These are phyloP conservation scores for Eucalyptus pauciflora DNA, from an alignment of 345 rosid species.

Conservation along the genomic window DNA sequence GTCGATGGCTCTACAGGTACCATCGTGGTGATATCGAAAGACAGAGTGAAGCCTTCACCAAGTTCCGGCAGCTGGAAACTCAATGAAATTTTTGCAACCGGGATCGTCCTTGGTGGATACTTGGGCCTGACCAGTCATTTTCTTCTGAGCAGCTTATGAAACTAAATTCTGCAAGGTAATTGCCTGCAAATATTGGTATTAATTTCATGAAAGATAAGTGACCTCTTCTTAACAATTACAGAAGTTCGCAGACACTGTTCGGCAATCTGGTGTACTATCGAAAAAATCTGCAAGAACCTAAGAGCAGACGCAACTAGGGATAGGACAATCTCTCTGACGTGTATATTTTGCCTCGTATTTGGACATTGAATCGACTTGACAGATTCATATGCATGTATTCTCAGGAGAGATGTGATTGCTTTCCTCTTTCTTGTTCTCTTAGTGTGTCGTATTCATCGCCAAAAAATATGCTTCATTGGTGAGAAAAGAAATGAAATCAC, in stretches of 20 bases:
- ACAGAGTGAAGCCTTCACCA: background rate
- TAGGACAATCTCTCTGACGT: background rate
- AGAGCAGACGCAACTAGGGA: background rate
- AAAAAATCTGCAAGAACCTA: background rate
- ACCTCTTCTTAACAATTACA: background rate
- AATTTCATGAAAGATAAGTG: background rate
- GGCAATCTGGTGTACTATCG: fast-evolving
- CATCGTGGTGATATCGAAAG: background rate
- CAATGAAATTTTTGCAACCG: background rate
- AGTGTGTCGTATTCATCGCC: background rate
- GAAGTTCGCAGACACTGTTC: background rate
- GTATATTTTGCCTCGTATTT: background rate
- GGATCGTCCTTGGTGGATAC: background rate
- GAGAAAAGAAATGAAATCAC: background rate
- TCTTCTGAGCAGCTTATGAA: background rate
- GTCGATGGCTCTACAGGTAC: background rate
- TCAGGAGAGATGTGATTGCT: background rate
- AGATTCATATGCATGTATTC: background rate
- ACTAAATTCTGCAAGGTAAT: too few species aligned
- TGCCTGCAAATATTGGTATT: background rate
- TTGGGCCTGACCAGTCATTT: background rate
- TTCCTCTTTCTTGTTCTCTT: background rate
- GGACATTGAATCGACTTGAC: background rate
- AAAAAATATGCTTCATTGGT: background rate
- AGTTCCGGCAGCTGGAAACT: background rate